Evolutionary conservation across 129 eudicot genomes (phyloP).

Genomic region (Heracleum sosnowskyi): DNA sequence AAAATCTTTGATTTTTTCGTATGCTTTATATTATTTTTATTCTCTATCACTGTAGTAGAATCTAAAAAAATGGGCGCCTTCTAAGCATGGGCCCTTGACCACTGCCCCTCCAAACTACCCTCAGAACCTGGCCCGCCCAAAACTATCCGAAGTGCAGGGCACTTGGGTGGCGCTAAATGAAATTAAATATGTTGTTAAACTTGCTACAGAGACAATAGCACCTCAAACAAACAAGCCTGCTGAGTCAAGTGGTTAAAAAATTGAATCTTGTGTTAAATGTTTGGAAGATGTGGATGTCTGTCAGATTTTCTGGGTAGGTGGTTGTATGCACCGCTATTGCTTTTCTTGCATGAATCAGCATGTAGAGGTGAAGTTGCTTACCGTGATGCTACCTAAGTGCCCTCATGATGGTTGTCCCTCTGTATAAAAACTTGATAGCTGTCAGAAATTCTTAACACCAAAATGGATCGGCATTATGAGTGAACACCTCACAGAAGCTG

Average conservation of each 20-base stretch:
- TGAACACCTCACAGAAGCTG: slow-evolving; percentile 48
- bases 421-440: slow-evolving; percentile 42
- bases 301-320: slow-evolving; percentile 41
- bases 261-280: slow-evolving; percentile 63
- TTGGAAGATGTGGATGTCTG: slow-evolving; percentile 40
- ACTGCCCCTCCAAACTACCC: too few relatives aligned
- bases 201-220: slow-evolving; percentile 59
- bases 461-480: slow-evolving; percentile 34
- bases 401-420: slow-evolving; percentile 60
- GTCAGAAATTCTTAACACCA: slow-evolving; percentile 53
- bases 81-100: too few relatives aligned
- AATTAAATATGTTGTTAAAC: slow-evolving; percentile 52
- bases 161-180: slow-evolving; percentile 40
- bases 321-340: slow-evolving; percentile 70
- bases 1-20: too few relatives aligned
- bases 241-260: slow-evolving; percentile 17
- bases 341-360: not conserved
- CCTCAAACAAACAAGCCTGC: slow-evolving; percentile 37
- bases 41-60: too few relatives aligned
- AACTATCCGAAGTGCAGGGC: slow-evolving; percentile 28
- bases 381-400: slow-evolving; percentile 56
- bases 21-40: too few relatives aligned
- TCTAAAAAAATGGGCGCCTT: too few relatives aligned
- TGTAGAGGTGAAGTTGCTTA: slow-evolving; percentile 55
- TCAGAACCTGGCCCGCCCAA: too few relatives aligned